A percentile compares a stretch with the other conserved stretches of the same genome.
These are phyloP conservation scores for Phyllosticta ampelicida DNA, from an alignment of 2,329 filamentous ascomycete species.

Conservation along the genomic window DNA sequence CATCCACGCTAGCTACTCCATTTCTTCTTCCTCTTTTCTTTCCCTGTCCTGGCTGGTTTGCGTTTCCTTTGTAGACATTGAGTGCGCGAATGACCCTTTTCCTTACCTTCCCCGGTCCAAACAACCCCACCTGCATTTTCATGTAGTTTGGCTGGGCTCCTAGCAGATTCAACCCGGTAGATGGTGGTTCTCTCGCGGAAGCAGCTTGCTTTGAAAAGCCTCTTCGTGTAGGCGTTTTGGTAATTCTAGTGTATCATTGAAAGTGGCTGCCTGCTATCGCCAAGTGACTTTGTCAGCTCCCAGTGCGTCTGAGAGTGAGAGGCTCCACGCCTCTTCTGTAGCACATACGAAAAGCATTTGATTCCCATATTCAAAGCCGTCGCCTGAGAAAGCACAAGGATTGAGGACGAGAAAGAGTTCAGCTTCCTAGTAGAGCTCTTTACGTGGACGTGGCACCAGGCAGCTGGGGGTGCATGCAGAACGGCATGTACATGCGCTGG, in stretches of 20 bases:
- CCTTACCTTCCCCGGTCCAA: background rate
- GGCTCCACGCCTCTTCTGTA: too few species aligned
- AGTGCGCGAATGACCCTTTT: background rate
- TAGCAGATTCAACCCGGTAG: conserved; percentile 11
- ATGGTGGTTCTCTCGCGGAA: conserved; percentile 3
- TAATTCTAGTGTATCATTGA: background rate
- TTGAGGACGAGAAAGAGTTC: too few species aligned
- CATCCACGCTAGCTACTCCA: background rate
- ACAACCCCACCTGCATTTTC: background rate
- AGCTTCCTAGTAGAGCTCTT: too few species aligned
- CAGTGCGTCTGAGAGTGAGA: too few species aligned
- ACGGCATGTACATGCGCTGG: too few species aligned
- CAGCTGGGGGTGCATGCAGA: too few species aligned
- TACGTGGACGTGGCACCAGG: too few species aligned
- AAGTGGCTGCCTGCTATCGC: background rate
- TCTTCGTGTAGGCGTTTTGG: background rate
- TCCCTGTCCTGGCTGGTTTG: background rate
- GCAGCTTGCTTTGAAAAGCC: background rate
- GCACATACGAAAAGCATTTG: too few species aligned
- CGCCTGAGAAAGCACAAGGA: too few species aligned
- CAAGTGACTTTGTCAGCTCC: background rate
- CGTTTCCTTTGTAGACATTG: background rate
- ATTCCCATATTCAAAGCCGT: too few species aligned
- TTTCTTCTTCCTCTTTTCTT: conserved; percentile 4
- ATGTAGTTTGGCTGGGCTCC: background rate